Evolutionary conservation across 208 protist genomes (phyloP).

Genomic region (Blastocrithidia nonstop): DNA sequence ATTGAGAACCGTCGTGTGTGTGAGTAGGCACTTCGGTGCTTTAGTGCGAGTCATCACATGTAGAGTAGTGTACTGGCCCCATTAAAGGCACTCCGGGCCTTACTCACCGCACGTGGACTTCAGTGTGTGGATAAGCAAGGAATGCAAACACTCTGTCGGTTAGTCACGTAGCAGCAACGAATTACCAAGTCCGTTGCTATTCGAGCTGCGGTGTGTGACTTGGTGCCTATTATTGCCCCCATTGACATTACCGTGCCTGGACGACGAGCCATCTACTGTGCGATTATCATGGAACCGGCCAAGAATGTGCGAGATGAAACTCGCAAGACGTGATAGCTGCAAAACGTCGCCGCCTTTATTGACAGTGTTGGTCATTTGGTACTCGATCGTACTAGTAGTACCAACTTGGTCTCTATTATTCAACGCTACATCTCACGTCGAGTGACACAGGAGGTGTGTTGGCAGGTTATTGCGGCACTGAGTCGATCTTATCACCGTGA

Average conservation of each 20-base stretch:
- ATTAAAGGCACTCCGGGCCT: slow-evolving; percentile 53
- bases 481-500: slow-evolving; percentile 17
- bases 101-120: slow-evolving; percentile 56
- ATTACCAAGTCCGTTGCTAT: slow-evolving; percentile 63
- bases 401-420: slow-evolving; percentile 77
- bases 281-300: slow-evolving; percentile 83
- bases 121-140: slow-evolving; percentile 62
- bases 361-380: slow-evolving; percentile 63
- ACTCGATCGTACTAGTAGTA: slow-evolving; percentile 66
- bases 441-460: slow-evolving; percentile 80
- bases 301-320: slow-evolving; percentile 83
- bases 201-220: slow-evolving; percentile 60
- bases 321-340: slow-evolving; percentile 61
- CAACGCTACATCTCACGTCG: slow-evolving; percentile 71
- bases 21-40: slow-evolving; percentile 54
- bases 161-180: slow-evolving; percentile 75
- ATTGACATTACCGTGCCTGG: slow-evolving; percentile 46
- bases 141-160: slow-evolving; percentile 61
- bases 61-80: slow-evolving; percentile 63
- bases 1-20: slow-evolving; percentile 67
- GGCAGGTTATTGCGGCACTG: slow-evolving; percentile 72
- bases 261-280: slow-evolving; percentile 60
- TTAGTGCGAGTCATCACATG: slow-evolving; percentile 73
- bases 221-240: slow-evolving; percentile 77
- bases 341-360: slow-evolving; percentile 73